Evolutionary conservation across 129 eudicot species (phyloP).

Genomic region (Tanacetum coccineum): DNA sequence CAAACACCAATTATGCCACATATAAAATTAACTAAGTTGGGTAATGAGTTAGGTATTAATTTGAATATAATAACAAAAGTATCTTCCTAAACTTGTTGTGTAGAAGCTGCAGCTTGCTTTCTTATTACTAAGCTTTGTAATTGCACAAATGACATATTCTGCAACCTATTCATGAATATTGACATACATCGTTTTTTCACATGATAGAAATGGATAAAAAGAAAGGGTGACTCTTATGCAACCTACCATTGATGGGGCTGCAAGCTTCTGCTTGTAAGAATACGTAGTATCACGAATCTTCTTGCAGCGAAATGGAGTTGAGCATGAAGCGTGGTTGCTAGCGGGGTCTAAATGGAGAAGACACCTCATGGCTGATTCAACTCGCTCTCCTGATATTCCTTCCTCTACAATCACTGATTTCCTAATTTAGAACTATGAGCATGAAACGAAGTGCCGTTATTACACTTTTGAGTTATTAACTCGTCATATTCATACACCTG

Average conservation of each 20-base stretch:
- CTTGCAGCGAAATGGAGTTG: constrained; percentile 67
- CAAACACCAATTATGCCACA: too few species aligned
- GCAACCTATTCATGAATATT: constrained; percentile 50
- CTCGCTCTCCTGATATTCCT: constrained; percentile 65
- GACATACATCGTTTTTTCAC: neutral
- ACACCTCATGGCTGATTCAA: constrained; percentile 63
- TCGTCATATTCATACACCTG: too few species aligned
- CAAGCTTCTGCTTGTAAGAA: constrained; percentile 62
- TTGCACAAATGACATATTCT: constrained; percentile 62
- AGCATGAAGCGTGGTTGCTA: constrained; percentile 45
- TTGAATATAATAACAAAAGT: too few species aligned
- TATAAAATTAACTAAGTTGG: too few species aligned
- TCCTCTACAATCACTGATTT: constrained; percentile 64
- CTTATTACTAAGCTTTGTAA: constrained; percentile 65
- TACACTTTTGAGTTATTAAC: constrained; percentile 69
- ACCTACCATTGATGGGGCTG: constrained; percentile 76
- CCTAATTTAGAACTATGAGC: constrained; percentile 91
- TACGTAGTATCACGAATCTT: constrained; percentile 89
- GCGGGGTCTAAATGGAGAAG: constrained; percentile 72
- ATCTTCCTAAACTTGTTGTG: too few species aligned
- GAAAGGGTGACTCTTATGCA: constrained; percentile 7
- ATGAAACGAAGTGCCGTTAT: constrained; percentile 76
- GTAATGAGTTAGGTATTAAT: too few species aligned
- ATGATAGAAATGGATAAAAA: neutral
- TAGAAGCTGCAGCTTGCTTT: constrained; percentile 93